Percentiles rank a stretch among this genome's conserved stretches.
Conservation (phyloP, 139 green algal species). For the Closterium sp. region DNA sequence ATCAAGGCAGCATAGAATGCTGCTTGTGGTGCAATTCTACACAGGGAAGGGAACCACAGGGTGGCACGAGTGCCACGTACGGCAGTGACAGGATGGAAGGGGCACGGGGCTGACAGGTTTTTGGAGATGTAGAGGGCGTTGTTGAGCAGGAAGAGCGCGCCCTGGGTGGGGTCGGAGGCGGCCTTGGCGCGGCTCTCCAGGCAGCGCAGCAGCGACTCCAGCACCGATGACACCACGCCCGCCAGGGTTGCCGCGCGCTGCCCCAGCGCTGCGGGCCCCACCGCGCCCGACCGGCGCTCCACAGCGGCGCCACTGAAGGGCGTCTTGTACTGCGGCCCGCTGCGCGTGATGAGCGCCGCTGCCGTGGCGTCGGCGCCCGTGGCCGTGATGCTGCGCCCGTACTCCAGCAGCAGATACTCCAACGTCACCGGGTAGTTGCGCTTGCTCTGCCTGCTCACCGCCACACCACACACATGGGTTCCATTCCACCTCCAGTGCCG, state of each 20-base stretch:
- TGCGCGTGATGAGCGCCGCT: background rate
- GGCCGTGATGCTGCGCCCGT: background rate
- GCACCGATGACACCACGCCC: background rate
- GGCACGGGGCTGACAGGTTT: background rate
- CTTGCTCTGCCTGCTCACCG: background rate
- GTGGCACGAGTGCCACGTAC: no score
- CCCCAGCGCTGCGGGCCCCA: background rate
- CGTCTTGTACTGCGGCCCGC: background rate
- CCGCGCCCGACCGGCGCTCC: background rate
- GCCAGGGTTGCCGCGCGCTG: background rate
- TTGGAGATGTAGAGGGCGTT: background rate
- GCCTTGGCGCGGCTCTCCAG: background rate
- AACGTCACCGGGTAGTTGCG: conserved; percentile 3
- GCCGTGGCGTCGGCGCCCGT: background rate
- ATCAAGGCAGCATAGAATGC: no score
- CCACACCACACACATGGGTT: background rate
- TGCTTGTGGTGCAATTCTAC: no score
- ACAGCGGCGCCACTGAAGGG: background rate
- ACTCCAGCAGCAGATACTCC: conserved; percentile 10
- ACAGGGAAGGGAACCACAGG: no score
- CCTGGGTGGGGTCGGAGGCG: background rate
- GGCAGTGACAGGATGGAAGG: no score
- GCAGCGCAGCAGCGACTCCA: background rate
- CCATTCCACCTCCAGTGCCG: no score
- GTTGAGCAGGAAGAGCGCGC: background rate